Percentiles rank a stretch among this genome's conserved stretches.
phyloP scores from a whole-genome alignment of 495 filamentous ascomycete genomes.

The Penicillium argentinense region DNA sequence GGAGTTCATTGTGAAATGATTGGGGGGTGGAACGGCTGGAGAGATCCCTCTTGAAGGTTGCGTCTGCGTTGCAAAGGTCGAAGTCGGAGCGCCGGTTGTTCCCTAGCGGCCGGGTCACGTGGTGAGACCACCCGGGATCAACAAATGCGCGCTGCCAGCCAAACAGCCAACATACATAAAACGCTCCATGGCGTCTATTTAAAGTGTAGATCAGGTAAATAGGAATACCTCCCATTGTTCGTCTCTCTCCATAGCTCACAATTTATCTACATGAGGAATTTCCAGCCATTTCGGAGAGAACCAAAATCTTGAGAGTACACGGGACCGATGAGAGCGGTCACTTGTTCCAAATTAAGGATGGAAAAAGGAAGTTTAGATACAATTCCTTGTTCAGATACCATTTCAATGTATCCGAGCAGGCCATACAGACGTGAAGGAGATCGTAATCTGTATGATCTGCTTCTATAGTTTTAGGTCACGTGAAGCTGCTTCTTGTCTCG shows the following conservation, averaged over 20 bases:
- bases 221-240: no score
- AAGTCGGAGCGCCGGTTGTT: conserved; percentile 48
- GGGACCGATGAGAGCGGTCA: background rate
- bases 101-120: conserved; percentile 44
- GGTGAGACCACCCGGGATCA: conserved; percentile 18
- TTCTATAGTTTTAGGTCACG: conserved; percentile 2
- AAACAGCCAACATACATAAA: no score
- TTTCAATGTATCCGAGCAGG: background rate
- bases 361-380: no score
- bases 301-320: background rate
- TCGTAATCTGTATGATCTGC: background rate
- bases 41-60: conserved; percentile 43
- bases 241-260: no score
- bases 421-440: background rate
- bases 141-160: background rate
- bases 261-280: background rate
- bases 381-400: no score
- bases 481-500: conserved; percentile 4
- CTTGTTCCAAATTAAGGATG: no score
- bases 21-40: conserved; percentile 37
- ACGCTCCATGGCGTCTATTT: no score
- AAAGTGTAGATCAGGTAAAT: no score
- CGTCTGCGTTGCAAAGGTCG: conserved; percentile 49
- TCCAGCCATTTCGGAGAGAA: background rate
- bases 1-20: conserved; percentile 73